phyloP scores from a whole-genome alignment of 192 early-diverging fungal species.

The Chytriomyces hyalinus region DNA sequence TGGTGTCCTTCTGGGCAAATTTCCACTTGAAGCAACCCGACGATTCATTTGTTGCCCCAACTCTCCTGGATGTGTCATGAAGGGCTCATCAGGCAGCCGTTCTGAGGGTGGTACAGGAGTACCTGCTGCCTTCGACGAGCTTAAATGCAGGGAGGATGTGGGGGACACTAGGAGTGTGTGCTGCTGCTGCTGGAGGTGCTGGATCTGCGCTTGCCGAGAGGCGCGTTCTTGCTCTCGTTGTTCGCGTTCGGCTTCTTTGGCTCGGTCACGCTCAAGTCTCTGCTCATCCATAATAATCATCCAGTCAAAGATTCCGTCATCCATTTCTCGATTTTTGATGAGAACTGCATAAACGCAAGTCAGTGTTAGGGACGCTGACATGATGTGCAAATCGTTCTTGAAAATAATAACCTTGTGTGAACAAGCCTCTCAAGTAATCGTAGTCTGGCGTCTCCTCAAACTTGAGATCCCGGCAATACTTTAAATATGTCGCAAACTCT shows the following conservation, averaged over 20 bases:
- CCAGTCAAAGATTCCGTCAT: slow-evolving; percentile 98
- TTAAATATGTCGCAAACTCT: slow-evolving; percentile 89
- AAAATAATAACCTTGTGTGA: slow-evolving; percentile 69
- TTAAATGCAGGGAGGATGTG: background rate
- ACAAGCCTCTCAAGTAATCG: slow-evolving; percentile 84
- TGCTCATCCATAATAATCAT: slow-evolving; percentile 67
- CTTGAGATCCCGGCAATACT: slow-evolving; percentile 86
- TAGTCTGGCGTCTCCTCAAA: slow-evolving; percentile 99
- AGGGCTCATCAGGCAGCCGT: background rate
- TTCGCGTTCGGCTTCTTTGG: slow-evolving; percentile 49
- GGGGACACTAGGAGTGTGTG: background rate
- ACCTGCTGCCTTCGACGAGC: background rate
- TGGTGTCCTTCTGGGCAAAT: background rate
- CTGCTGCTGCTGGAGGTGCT: slow-evolving; percentile 11
- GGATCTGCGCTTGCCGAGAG: slow-evolving; percentile 17
- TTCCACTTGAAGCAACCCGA: background rate
- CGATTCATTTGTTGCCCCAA: background rate
- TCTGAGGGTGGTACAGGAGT: background rate
- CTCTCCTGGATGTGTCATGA: too few species aligned
- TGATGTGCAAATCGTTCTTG: slow-evolving; percentile 1
- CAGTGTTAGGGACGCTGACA: background rate
- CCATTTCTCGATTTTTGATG: slow-evolving; percentile 65
- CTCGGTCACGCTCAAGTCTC: slow-evolving; percentile 48
- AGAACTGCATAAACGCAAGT: slow-evolving; percentile 38
- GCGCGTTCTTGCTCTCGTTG: slow-evolving; percentile 41